Percentiles rank a stretch among this genome's conserved stretches.
Evolutionary conservation across 495 filamentous ascomycete species (phyloP).

Genomic region (Xanthoparmelia taractica): DNA sequence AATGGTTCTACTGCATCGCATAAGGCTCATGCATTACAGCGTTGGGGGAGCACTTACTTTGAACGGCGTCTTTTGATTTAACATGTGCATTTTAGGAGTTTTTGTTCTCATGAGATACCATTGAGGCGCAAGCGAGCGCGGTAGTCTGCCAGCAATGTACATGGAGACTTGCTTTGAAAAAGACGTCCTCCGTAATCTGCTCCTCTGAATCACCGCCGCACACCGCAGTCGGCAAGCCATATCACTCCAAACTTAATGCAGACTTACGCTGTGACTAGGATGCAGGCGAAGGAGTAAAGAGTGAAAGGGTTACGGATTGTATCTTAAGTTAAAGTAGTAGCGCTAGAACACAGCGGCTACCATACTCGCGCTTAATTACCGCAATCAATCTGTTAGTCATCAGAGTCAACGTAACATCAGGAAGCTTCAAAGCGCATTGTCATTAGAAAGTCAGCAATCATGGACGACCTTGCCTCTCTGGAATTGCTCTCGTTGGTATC

Average conservation of each 20-base stretch:
- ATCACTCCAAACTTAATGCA: no score
- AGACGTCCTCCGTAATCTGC: no score
- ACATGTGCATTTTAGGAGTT: background rate
- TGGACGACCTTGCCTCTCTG: slow-evolving; percentile 86
- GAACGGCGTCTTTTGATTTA: background rate
- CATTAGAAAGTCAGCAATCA: slow-evolving; percentile 28
- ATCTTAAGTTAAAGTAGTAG: no score
- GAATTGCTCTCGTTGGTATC: slow-evolving; percentile 90
- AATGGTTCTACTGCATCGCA: background rate
- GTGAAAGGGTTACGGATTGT: no score
- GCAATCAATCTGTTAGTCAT: background rate
- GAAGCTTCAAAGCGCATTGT: background rate
- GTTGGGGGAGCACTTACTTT: background rate
- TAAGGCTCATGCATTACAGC: background rate
- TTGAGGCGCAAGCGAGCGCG: background rate
- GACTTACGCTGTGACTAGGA: no score
- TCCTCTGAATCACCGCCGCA: no score
- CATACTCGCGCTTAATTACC: background rate
- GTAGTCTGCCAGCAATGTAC: background rate
- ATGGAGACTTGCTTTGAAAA: no score
- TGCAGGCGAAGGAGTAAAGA: no score
- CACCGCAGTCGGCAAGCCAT: no score
- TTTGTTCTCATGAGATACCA: slow-evolving; percentile 6
- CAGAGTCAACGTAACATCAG: background rate
- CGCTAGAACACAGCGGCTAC: background rate